A percentile compares a stretch with the other conserved stretches of the same genome.
These are phyloP conservation scores for Avena eriantha DNA, from an alignment of 176 grass and related monocot genomes.

Conservation along the genomic window DNA sequence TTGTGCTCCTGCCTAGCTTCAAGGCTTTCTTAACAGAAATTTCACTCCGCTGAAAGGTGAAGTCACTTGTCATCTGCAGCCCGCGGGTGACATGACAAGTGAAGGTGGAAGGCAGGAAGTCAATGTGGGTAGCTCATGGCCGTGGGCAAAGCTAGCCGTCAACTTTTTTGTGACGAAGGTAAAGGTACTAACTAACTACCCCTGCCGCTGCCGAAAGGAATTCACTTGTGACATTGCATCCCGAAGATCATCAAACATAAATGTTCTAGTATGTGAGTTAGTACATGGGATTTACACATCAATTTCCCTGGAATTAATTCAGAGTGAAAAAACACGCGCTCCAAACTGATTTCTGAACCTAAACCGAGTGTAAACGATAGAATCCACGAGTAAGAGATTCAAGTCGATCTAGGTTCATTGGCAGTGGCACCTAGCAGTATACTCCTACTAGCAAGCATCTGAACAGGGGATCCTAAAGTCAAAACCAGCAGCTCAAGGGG, in stretches of 20 bases:
- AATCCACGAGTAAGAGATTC: background rate
- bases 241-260: background rate
- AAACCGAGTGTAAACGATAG: background rate
- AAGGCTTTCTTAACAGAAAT: conserved; percentile 12
- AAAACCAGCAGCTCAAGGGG: conserved; percentile 45
- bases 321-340: too few relatives aligned
- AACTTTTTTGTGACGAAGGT: background rate
- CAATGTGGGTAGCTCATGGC: conserved; percentile 24
- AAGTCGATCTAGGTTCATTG: background rate
- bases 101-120: conserved; percentile 38
- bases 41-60: conserved; percentile 37
- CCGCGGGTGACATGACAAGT: background rate
- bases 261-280: too few relatives aligned
- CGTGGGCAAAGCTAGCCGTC: conserved; percentile 4
- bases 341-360: background rate
- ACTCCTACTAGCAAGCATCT: background rate
- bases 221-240: background rate
- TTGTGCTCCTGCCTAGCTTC: too few relatives aligned
- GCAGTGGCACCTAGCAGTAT: too few relatives aligned
- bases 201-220: too few relatives aligned
- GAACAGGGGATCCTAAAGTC: conserved; percentile 36
- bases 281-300: too few relatives aligned
- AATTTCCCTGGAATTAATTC: too few relatives aligned
- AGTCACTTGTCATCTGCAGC: conserved; percentile 23
- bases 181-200: background rate